These are phyloP conservation scores for Amylostereum areolatum DNA, from an alignment of 1,284 basidiomycete genomes.

Conservation along the genomic window DNA sequence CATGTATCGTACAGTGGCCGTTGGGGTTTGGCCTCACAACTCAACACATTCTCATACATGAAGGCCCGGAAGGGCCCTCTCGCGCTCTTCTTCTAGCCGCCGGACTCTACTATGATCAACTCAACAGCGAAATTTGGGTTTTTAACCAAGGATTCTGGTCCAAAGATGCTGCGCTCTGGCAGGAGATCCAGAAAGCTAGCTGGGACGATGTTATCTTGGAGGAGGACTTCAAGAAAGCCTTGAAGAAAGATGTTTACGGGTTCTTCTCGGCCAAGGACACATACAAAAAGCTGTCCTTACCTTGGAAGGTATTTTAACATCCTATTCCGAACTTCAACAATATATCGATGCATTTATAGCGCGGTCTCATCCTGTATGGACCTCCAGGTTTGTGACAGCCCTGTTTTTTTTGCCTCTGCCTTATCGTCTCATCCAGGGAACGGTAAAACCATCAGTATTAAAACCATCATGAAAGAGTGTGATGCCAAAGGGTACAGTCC, in stretches of 20 bases:
- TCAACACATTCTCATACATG: constrained; percentile 51
- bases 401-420: background rate
- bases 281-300: constrained; percentile 68
- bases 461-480: constrained; percentile 67
- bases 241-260: constrained; percentile 69
- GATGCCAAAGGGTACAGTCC: constrained; percentile 53
- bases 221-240: constrained; percentile 56
- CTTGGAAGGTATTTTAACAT: constrained; percentile 63
- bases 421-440: constrained; percentile 43
- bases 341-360: constrained; percentile 31
- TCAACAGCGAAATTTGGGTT: constrained; percentile 70
- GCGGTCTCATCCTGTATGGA: constrained; percentile 67
- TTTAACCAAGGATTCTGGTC: constrained; percentile 66
- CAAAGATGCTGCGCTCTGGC: constrained; percentile 60
- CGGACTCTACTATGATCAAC: constrained; percentile 43
- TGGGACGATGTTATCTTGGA: constrained; percentile 76
- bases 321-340: background rate
- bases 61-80: constrained; percentile 48
- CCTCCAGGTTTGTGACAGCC: constrained; percentile 47
- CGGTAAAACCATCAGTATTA: constrained; percentile 80
- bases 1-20: constrained; percentile 34
- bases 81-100: constrained; percentile 50
- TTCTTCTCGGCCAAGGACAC: constrained; percentile 70
- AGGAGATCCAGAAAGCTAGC: constrained; percentile 63
- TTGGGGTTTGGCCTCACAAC: constrained; percentile 25